Conservation (phyloP, 2,329 filamentous ascomycete genomes). For the Fusarium udum region DNA sequence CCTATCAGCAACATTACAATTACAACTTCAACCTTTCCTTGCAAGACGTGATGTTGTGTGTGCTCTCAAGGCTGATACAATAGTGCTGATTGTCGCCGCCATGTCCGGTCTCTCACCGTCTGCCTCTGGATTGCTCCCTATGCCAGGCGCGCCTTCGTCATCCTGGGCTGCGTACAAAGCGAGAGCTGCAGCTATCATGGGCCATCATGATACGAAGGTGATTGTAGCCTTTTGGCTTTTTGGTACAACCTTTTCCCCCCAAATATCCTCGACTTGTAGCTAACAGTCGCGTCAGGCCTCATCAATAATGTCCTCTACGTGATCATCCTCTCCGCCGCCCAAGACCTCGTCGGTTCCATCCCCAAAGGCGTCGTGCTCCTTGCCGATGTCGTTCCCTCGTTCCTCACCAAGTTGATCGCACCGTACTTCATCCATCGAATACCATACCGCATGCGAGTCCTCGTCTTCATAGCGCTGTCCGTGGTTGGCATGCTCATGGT, state of each 20-base stretch:
- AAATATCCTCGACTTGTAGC: fast-evolving
- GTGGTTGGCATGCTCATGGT: conserved; percentile 89
- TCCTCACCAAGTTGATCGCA: conserved; percentile 85
- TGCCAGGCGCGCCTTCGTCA: conserved; percentile 67
- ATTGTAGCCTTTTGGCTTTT: conserved; percentile 92
- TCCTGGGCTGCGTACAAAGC: conserved; percentile 80
- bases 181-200: conserved; percentile 70
- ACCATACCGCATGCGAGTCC: conserved; percentile 79
- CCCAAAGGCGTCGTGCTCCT: conserved; percentile 94
- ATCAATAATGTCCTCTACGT: conserved; percentile 99
- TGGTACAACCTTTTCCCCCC: conserved; percentile 61
- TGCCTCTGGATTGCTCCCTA: conserved; percentile 60
- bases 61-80: not conserved
- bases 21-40: not conserved
- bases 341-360: conserved; percentile 91
- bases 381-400: conserved; percentile 90
- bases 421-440: conserved; percentile 94
- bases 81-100: not conserved
- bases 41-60: conserved; percentile 19
- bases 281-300: conserved; percentile 44
- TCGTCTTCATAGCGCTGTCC: conserved; percentile 79
- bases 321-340: conserved; percentile 92
- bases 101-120: conserved; percentile 54
- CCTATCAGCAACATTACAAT: conserved; percentile 17
- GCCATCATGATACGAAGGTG: conserved; percentile 75